Conservation (phyloP, 2,329 filamentous ascomycete genomes). For the Phialocephala subalpina region DNA sequence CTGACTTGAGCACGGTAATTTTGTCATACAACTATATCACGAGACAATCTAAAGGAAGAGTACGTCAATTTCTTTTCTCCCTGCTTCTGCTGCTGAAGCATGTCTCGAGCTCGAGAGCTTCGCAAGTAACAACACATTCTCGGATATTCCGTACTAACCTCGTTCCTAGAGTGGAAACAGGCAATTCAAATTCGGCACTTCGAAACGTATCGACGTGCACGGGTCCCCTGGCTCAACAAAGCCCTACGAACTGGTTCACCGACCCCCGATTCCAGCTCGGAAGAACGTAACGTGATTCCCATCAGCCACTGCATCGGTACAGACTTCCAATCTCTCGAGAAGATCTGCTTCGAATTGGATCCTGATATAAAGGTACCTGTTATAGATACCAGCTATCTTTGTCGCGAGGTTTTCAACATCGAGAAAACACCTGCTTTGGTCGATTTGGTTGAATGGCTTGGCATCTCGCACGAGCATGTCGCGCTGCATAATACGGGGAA, state of each 20-base stretch:
- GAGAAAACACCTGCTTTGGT: not conserved
- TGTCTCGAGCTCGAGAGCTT: no score
- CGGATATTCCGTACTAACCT: no score
- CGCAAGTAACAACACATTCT: no score
- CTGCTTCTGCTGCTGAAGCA: no score
- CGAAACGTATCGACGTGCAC: not conserved
- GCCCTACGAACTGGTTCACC: not conserved
- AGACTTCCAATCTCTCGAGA: not conserved
- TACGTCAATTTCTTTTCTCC: no score
- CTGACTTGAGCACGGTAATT: not conserved
- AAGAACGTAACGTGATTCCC: not conserved
- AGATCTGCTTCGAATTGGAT: not conserved
- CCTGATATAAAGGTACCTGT: not conserved
- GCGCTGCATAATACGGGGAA: not conserved
- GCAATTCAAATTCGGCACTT: not conserved
- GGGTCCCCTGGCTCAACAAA: conserved; percentile 5
- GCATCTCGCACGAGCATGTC: not conserved
- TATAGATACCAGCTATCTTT: not conserved
- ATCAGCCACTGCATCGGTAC: not conserved
- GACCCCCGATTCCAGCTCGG: not conserved
- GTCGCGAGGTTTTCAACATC: not conserved
- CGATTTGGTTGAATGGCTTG: not conserved
- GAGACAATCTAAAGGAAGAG: not conserved
- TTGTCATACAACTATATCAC: not conserved
- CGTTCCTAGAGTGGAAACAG: not conserved